Conservation (phyloP, 805 yeast species). For the Trichomonascus vanleenenianus region DNA sequence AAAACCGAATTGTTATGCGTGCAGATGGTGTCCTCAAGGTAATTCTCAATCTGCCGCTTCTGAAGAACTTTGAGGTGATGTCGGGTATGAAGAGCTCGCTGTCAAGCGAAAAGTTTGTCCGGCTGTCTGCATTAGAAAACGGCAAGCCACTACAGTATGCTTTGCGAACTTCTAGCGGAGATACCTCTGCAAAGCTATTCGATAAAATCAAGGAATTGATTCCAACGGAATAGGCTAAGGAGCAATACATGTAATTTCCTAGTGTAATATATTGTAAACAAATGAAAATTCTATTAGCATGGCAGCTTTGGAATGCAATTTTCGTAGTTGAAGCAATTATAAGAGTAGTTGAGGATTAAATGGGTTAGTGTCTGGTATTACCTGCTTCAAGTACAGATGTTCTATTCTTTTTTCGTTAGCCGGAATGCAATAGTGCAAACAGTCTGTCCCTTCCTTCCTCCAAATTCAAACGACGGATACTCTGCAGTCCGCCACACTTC, state of each 20-base stretch:
- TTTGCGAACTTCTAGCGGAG: constrained; percentile 58
- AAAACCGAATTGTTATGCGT: constrained; percentile 79
- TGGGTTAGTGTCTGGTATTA: too few relatives aligned
- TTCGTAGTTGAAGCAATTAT: too few relatives aligned
- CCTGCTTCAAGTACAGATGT: too few relatives aligned
- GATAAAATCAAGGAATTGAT: constrained; percentile 28
- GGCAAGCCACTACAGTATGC: constrained; percentile 78
- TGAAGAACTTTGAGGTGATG: constrained; percentile 50
- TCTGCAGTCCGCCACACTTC: constrained; percentile 56
- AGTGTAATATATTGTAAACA: too few relatives aligned
- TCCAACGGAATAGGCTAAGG: background rate
- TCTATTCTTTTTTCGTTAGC: background rate
- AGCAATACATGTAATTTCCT: too few relatives aligned
- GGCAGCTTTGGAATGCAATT: too few relatives aligned
- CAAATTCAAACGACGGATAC: constrained; percentile 82
- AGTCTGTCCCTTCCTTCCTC: constrained; percentile 82
- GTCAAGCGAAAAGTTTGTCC: constrained; percentile 72
- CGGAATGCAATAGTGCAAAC: constrained; percentile 79
- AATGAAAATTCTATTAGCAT: too few relatives aligned
- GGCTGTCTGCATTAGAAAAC: constrained; percentile 60
- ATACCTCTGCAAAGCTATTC: constrained; percentile 49
- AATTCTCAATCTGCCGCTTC: constrained; percentile 66
- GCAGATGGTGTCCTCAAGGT: constrained; percentile 80
- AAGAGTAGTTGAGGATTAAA: too few relatives aligned
- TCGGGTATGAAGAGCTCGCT: constrained; percentile 85